Base-by-base conservation (phyloP, 352 stramenopile species). In the Phytophthora citricola region DNA sequence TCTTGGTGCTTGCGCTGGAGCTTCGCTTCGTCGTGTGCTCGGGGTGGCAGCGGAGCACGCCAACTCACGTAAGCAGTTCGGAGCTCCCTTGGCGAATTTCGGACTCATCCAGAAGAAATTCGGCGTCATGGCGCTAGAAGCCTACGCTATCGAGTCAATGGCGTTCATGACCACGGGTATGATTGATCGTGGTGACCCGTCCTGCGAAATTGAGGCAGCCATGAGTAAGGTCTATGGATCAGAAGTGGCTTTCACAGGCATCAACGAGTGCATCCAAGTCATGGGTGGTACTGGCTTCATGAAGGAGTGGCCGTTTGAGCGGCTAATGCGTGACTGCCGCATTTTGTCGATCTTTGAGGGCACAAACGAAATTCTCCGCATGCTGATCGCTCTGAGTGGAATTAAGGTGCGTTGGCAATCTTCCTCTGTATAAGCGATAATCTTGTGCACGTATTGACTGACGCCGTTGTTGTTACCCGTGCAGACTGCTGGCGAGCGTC, bases 341-440 rank as follows among this genome's bases (percentile, higher is more conserved):
- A 97, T 98, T 44, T 68, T 96, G 47, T 92, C 85, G 12, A 97
- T 98, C 58, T 97, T 97, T 44, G 92, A 97, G 69, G 92, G 92
- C 74, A 97, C 92, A 29, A 96, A 92, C 62, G 87, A 98, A 63
- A 97, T 98, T 69, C 72, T 97, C 46, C 81, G 89, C 47, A 88
- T 97, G 77, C 83, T 98, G n/a, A 97, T 98, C 56, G 87, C 87
- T 57, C 79, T 95, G n/a, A 93, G 82, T 32, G 87, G 87, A 57
- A 83, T 95, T 46, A 78, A 75, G 52, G 86, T 94, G 83, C 38
- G 73, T 80, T 62, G n/a, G 0, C 22, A 44, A 20, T 45, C 17
- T 14, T 58, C 5, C 50, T 40, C 20, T 67, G 11, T 59, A 32
- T 1, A 34, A 20, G 26, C 61, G 22, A 11, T 55, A 14, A 11